Evolutionary conservation across 768 basidiomycete species (phyloP), one percentile per base, ranked within the genome.

Genomic region (Termitomyces sp.): DNA sequence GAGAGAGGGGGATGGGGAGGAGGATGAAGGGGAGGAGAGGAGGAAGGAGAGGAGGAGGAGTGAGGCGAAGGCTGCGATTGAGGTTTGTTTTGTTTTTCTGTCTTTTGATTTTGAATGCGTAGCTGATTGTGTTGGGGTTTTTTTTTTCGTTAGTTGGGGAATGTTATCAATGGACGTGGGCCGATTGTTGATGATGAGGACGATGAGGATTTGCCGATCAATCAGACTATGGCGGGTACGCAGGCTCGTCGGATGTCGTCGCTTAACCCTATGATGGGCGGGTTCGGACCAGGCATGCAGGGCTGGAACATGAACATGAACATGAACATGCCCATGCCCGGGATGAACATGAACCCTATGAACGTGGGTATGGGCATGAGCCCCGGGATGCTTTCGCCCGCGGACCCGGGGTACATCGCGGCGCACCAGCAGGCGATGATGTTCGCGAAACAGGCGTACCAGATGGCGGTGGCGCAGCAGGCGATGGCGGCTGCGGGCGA

Each of bases 391-490:
- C 70, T 74, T 38, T 77, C 77, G 14, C 76, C 78, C 11, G 67
- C 74, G 7, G 88, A 92, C 65, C 84, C 86, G 17, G 72, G 71
- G 20, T 86, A 84, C 70, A 64, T 91, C 36, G 86, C 80, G 5
- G 92, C 91, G 17, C 93, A 95, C 71, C 92, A 94, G 70, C 91
- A 92, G 60, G 93, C 93, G 2, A 91, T 95, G 84, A 76, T 92
- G 76, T 75, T 81, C 59, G 93, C 93, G 56, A 94, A 94, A 72
- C 93, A 94, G 72, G 86, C 92, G 4, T 95, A 92, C 69, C 93
- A 94, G 73, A 85, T 90, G 79, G 89, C 93, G 3, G 89, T 95
- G 47, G 93, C 93, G 5, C 93, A 93, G 72, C 93, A 94, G 65
- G 93, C 93, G 5, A 88, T 94, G 83, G 88, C 86, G 8, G 85